Evolutionary conservation across 2,329 filamentous ascomycete species (phyloP).

Genomic region (Fusarium luffae): DNA sequence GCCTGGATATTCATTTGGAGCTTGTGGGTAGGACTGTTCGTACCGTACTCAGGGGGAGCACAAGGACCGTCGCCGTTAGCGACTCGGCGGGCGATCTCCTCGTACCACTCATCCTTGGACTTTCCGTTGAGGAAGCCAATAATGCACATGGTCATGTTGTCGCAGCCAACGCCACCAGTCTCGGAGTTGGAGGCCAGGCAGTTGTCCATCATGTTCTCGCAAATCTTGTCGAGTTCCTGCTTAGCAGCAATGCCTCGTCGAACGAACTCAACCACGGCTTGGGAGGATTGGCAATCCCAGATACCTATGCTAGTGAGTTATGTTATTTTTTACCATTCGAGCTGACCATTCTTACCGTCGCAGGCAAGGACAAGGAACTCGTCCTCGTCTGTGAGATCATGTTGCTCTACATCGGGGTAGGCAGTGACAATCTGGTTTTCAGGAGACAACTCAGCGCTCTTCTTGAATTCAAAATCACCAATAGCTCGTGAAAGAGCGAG

Average conservation of each 20-base stretch:
- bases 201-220: conserved; percentile 99
- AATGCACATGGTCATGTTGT: conserved; percentile 99
- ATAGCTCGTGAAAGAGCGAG: conserved; percentile 96
- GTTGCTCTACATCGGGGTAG: conserved; percentile 91
- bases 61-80: conserved; percentile 97
- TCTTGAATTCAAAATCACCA: conserved; percentile 99
- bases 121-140: conserved; percentile 90
- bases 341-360: conserved; percentile 73
- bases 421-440: conserved; percentile 99
- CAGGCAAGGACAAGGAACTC: conserved; percentile 95
- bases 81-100: conserved; percentile 92
- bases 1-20: not conserved
- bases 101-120: conserved; percentile 98
- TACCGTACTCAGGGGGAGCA: conserved; percentile 99
- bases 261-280: conserved; percentile 97
- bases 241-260: conserved; percentile 95
- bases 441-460: conserved; percentile 95
- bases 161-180: conserved; percentile 95
- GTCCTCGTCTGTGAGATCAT: conserved; percentile 91
- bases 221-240: conserved; percentile 93
- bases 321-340: conserved; percentile 16
- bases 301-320: conserved; percentile 73
- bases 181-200: conserved; percentile 98
- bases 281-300: conserved; percentile 99
- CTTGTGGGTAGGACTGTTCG: conserved; percentile 64